A percentile compares a stretch with the other conserved stretches of the same genome.
phyloP scores from a whole-genome alignment of 2,329 filamentous ascomycete species.

The Aspergillus novofumigatus region DNA sequence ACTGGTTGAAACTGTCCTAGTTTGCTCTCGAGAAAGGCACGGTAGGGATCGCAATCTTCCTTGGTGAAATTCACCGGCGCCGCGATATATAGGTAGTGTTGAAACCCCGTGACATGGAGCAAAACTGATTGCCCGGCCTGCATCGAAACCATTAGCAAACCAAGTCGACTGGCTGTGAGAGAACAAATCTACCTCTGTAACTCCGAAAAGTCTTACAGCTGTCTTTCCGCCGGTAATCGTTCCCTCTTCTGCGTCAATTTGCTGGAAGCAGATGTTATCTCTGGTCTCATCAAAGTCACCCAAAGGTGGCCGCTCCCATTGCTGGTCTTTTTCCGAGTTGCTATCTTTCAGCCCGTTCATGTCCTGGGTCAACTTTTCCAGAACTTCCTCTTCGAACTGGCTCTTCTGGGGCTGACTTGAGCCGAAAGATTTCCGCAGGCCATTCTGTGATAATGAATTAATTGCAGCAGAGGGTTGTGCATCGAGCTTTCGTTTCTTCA shows the following conservation, averaged over 20 bases:
- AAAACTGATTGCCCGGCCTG: conserved; percentile 81
- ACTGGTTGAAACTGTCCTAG: conserved; percentile 68
- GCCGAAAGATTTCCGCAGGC: conserved; percentile 50
- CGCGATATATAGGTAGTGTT: conserved; percentile 91
- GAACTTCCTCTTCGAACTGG: conserved; percentile 85
- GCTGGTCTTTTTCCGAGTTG: conserved; percentile 89
- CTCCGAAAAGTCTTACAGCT: conserved; percentile 87
- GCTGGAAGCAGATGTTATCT: conserved; percentile 81
- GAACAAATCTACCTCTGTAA: conserved; percentile 62
- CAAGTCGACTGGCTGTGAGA: conserved; percentile 16
- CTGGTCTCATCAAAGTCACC: conserved; percentile 58
- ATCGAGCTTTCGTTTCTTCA: conserved; percentile 84
- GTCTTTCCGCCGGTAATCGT: conserved; percentile 70
- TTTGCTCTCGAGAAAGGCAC: conserved; percentile 73
- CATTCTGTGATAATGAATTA: conserved; percentile 58
- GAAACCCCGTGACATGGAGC: conserved; percentile 91
- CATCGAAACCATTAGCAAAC: conserved; percentile 8
- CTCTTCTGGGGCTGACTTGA: conserved; percentile 75
- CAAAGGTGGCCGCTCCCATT: conserved; percentile 70
- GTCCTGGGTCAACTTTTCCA: conserved; percentile 95
- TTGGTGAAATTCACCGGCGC: conserved; percentile 78
- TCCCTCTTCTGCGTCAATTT: conserved; percentile 93
- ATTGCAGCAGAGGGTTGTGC: conserved; percentile 48
- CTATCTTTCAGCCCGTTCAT: conserved; percentile 78
- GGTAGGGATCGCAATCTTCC: conserved; percentile 73